phyloP scores from a whole-genome alignment of 345 rosid species.

The Microthlaspi erraticum region DNA sequence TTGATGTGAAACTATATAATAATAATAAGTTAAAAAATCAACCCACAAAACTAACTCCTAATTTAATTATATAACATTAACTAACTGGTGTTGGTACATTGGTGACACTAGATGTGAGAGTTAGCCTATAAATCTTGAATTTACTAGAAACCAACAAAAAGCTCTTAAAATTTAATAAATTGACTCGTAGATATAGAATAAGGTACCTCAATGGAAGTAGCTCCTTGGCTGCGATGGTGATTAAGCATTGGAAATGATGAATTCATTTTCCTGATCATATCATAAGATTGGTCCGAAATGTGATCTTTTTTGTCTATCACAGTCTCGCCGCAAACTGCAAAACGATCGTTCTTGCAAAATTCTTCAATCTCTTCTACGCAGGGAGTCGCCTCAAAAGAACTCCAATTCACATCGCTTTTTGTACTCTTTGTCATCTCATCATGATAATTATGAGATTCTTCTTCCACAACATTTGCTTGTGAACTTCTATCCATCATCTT shows the following conservation, averaged over 20 bases:
- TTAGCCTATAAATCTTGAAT: conserved; percentile 1
- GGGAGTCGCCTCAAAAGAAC: conserved; percentile 23
- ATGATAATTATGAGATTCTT: conserved; percentile 24
- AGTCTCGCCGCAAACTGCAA: conserved; percentile 21
- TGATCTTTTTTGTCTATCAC: conserved; percentile 25
- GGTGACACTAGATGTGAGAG: conserved; percentile 8
- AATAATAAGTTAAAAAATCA: neutral
- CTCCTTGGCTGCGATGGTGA: conserved; percentile 35
- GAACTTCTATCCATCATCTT: conserved; percentile 48
- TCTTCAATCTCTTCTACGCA: conserved; percentile 18
- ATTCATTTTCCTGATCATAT: conserved; percentile 29
- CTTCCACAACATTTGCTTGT: conserved; percentile 24
- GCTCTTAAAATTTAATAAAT: neutral
- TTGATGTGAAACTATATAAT: conserved; percentile 13
- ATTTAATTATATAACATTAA: conserved; percentile 6
- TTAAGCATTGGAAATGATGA: conserved; percentile 33
- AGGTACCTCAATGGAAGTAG: conserved; percentile 41
- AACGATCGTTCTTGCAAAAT: conserved; percentile 30
- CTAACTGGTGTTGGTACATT: conserved; percentile 2
- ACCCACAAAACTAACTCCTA: conserved; percentile 4
- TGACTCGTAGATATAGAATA: neutral
- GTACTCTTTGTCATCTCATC: conserved; percentile 9
- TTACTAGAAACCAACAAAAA: neutral
- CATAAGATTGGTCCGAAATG: conserved; percentile 18
- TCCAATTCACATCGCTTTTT: conserved; percentile 16